Evolutionary conservation across 1,284 basidiomycete species (phyloP).

Genomic region (Tetrapyrgos nigripes): DNA sequence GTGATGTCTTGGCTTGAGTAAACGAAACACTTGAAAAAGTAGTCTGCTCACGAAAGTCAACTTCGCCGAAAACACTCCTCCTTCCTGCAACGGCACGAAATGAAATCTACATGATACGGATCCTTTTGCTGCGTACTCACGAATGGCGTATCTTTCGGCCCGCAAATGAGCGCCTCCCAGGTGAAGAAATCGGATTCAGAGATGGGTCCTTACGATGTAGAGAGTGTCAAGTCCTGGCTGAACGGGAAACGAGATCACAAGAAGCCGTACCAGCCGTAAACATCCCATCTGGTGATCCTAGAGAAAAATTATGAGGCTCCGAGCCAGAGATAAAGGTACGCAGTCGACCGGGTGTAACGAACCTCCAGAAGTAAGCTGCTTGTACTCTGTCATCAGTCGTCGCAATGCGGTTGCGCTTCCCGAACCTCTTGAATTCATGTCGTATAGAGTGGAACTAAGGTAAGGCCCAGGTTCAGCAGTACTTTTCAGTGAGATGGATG

Average conservation of each 20-base stretch:
- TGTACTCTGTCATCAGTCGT: conserved; percentile 93
- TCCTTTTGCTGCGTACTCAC: conserved; percentile 48
- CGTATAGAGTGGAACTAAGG: conserved; percentile 9
- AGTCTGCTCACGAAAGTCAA: conserved; percentile 83
- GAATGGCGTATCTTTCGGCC: conserved; percentile 97
- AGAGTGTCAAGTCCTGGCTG: conserved; percentile 2
- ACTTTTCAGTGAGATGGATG: background rate
- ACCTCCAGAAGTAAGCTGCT: conserved; percentile 76
- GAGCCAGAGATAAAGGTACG: background rate
- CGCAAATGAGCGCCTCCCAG: conserved; percentile 97
- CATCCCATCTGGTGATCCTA: conserved; percentile 90
- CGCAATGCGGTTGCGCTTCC: conserved; percentile 72
- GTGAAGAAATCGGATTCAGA: conserved; percentile 96
- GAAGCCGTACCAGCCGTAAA: conserved; percentile 81
- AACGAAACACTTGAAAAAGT: background rate
- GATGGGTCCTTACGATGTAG: conserved; percentile 70
- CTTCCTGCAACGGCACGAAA: conserved; percentile 67
- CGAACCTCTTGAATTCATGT: conserved; percentile 50
- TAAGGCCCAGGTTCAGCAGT: background rate
- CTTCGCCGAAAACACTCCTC: conserved; percentile 93
- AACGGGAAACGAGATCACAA: background rate
- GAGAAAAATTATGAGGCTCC: background rate
- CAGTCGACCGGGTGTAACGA: conserved; percentile 3
- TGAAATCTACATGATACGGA: background rate
- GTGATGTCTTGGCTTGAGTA: conserved; percentile 7